Conservation (phyloP, 2,329 filamentous ascomycete species). For the Cladosporium sp. region DNA sequence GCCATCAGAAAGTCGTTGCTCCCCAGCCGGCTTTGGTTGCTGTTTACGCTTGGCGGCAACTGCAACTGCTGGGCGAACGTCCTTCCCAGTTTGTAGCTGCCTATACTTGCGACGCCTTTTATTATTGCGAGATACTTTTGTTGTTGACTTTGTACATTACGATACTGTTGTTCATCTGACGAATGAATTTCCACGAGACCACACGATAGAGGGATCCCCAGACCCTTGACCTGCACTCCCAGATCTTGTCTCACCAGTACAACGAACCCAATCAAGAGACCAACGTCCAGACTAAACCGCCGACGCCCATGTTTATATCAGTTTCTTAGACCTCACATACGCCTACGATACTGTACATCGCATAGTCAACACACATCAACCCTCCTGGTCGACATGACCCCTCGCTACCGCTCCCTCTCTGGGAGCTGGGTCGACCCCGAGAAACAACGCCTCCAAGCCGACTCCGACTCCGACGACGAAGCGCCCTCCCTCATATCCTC, state of each 20-base stretch:
- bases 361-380: neutral
- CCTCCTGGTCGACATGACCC: neutral
- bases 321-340: neutral
- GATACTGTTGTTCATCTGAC: neutral
- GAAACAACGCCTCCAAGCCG: constrained; percentile 41
- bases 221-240: neutral
- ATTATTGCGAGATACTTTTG: neutral
- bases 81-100: neutral
- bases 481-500: constrained; percentile 35
- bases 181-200: neutral
- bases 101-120: neutral
- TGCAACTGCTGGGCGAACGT: neutral
- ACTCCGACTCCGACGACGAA: constrained; percentile 35
- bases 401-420: constrained; percentile 36
- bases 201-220: neutral
- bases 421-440: constrained; percentile 39
- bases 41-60: constrained; percentile 7
- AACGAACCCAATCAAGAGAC: neutral
- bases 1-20: neutral
- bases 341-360: neutral
- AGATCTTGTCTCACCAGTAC: neutral
- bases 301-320: neutral
- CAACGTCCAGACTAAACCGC: neutral
- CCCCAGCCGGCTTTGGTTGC: neutral
- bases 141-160: neutral